These are phyloP conservation scores for Paracorniculantispora psalliotae DNA, from an alignment of 2,329 filamentous ascomycete species.

Conservation along the genomic window DNA sequence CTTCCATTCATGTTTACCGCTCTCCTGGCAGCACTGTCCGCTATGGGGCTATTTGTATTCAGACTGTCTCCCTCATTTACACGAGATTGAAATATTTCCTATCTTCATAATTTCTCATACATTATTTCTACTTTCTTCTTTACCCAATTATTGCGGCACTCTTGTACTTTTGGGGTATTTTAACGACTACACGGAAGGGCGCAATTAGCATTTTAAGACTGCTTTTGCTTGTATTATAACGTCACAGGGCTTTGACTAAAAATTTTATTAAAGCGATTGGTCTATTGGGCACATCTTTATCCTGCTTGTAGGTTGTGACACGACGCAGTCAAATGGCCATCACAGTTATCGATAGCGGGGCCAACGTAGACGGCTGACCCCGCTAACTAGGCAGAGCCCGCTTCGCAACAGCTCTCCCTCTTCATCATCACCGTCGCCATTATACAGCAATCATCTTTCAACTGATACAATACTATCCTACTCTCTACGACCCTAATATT, in stretches of 20 bases:
- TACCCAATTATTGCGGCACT: no score
- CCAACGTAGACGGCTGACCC: background rate
- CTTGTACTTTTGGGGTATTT: no score
- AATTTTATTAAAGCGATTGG: no score
- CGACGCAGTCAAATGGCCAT: background rate
- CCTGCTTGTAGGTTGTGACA: background rate
- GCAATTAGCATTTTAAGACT: no score
- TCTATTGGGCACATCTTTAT: no score
- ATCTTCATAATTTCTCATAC: background rate
- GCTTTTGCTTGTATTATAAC: no score
- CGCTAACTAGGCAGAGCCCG: background rate
- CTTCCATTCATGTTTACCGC: constrained; percentile 42
- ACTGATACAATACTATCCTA: background rate
- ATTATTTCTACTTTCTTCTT: background rate
- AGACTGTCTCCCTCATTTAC: constrained; percentile 20
- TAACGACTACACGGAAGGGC: no score
- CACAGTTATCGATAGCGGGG: constrained; percentile 1
- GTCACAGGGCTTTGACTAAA: no score
- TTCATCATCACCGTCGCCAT: background rate
- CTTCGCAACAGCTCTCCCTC: background rate
- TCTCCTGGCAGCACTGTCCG: constrained; percentile 25
- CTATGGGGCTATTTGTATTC: constrained; percentile 27
- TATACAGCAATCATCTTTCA: background rate
- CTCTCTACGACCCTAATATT: no score
- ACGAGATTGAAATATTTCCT: background rate